Percentiles rank a stretch among this genome's conserved stretches.
Conservation (phyloP, 352 stramenopile species). For the Phytophthora constricta region DNA sequence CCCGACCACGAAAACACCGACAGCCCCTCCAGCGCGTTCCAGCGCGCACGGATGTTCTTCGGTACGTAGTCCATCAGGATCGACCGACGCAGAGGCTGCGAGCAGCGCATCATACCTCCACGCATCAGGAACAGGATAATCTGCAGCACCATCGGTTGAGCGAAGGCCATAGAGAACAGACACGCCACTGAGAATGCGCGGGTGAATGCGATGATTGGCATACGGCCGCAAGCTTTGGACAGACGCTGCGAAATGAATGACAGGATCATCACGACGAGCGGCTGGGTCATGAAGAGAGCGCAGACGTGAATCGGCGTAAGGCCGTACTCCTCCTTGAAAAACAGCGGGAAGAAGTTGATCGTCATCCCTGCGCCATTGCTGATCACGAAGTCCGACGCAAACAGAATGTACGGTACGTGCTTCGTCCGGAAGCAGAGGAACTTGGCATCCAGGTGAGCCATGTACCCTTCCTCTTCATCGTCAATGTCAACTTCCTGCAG, state of each 20-base stretch:
- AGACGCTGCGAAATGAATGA: slow-evolving; percentile 61
- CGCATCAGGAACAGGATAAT: slow-evolving; percentile 78
- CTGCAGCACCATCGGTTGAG: slow-evolving; percentile 59
- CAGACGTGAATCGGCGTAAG: slow-evolving; percentile 79
- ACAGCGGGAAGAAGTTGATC: slow-evolving; percentile 87
- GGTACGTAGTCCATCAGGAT: slow-evolving; percentile 85
- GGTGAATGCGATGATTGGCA: slow-evolving; percentile 79
- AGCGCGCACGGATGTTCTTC: slow-evolving; percentile 74
- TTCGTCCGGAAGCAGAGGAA: slow-evolving; percentile 73
- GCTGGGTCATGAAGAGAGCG: slow-evolving; percentile 69
- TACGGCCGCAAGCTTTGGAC: slow-evolving; percentile 62
- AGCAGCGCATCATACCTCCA: slow-evolving; percentile 86
- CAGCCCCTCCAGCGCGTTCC: slow-evolving; percentile 77
- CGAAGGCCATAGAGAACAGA: slow-evolving; percentile 72
- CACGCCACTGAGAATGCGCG: slow-evolving; percentile 62
- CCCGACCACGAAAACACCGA: slow-evolving; percentile 85
- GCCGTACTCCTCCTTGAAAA: slow-evolving; percentile 84
- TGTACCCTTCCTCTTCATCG: slow-evolving; percentile 39
- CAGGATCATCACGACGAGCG: slow-evolving; percentile 71
- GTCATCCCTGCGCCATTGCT: slow-evolving; percentile 87
- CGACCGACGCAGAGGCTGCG: slow-evolving; percentile 76
- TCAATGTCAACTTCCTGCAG: slow-evolving; percentile 24
- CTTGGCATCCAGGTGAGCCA: slow-evolving; percentile 41
- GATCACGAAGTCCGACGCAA: slow-evolving; percentile 83
- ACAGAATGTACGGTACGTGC: slow-evolving; percentile 76